These are phyloP conservation scores for Aspergillus panamensis DNA, from an alignment of 495 filamentous ascomycete species.

Conservation along the genomic window DNA sequence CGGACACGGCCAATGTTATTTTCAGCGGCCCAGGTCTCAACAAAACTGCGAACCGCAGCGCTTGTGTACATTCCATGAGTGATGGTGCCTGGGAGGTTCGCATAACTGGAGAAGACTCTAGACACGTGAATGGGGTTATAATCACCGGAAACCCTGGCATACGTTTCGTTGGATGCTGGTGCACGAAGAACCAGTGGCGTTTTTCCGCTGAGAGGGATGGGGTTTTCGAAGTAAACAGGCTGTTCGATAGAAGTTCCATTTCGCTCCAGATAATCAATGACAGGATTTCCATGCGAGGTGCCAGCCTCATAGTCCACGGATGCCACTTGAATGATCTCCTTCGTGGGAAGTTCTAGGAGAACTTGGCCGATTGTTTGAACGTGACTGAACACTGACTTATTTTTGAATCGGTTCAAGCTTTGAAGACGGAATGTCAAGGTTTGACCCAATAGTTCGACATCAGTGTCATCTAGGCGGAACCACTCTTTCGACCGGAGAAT, in stretches of 20 bases:
- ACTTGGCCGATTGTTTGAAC: constrained; percentile 94
- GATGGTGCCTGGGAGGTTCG: constrained; percentile 91
- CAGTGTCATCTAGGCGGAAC: constrained; percentile 79
- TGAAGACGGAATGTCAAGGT: constrained; percentile 96
- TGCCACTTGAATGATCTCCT: constrained; percentile 94
- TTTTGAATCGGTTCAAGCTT: constrained; percentile 89
- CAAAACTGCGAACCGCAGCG: constrained; percentile 93
- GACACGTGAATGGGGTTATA: constrained; percentile 99
- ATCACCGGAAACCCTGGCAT: constrained; percentile 94
- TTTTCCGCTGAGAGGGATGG: constrained; percentile 92
- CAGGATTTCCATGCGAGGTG: constrained; percentile 88
- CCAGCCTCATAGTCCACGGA: constrained; percentile 92
- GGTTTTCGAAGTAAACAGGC: constrained; percentile 93
- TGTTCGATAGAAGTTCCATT: constrained; percentile 93
- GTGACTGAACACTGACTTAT: constrained; percentile 84
- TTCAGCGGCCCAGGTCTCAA: constrained; percentile 98
- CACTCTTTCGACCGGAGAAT: constrained; percentile 94
- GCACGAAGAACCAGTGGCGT: constrained; percentile 80
- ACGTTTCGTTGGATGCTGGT: constrained; percentile 96
- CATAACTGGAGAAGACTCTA: constrained; percentile 90
- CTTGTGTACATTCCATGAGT: constrained; percentile 99
- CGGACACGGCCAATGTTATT: constrained; percentile 97
- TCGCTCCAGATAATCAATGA: constrained; percentile 91
- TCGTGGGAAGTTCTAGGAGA: constrained; percentile 90
- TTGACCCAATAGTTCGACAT: constrained; percentile 81